Evolutionary conservation across 2,329 filamentous ascomycete genomes (phyloP), one percentile per base, ranked within the genome.

Genomic region (Penicillium sp.): DNA sequence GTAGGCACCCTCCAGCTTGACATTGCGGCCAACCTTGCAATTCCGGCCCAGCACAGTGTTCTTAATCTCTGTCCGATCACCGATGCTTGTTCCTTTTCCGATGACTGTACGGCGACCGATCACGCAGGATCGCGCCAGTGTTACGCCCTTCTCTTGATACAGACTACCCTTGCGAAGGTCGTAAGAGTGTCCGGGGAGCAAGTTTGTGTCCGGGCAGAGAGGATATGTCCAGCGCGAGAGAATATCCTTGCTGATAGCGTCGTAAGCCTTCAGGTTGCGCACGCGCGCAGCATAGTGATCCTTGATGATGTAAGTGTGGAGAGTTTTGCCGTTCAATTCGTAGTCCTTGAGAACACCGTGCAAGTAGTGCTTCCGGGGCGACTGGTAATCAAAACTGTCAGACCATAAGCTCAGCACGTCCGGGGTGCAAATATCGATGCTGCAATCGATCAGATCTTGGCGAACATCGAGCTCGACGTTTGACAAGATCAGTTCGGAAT

Each of bases 351-450:
- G 78, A 1, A 97, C 92, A 55, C 92, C 92, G 69, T 92, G 90
- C 34, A 99, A 76, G 66, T 96, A 97, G 66, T 96, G 91, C 65
- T 88, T 88, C 50, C 92, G 84, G 1, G 93, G 91, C 7, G 92
- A 82, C 71, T 97, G 92, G 72, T 96, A 97, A 72, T 99, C 93
- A 66, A 97, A 99, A 69, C 92, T 96, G 75, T 99, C 94, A 8
- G 92, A 94, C 90, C 94, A 99, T 53, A 97, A 77, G 7, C 92
- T 92, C 41, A 97, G 82, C 8, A 97, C 92, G 68, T 97, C 94
- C 0, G 93, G 92, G 1, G 94, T 97, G 75, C 93, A 97, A 60
- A 99, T 97, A 70, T 99, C 94, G 67, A 99, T 94, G 48, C 90
- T 89, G 64, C 91, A 92, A 72, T 99, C 94, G 57, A 97, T 89